phyloP scores from a whole-genome alignment of 2,329 filamentous ascomycete species.

The Acephala macrosclerotiorum region DNA sequence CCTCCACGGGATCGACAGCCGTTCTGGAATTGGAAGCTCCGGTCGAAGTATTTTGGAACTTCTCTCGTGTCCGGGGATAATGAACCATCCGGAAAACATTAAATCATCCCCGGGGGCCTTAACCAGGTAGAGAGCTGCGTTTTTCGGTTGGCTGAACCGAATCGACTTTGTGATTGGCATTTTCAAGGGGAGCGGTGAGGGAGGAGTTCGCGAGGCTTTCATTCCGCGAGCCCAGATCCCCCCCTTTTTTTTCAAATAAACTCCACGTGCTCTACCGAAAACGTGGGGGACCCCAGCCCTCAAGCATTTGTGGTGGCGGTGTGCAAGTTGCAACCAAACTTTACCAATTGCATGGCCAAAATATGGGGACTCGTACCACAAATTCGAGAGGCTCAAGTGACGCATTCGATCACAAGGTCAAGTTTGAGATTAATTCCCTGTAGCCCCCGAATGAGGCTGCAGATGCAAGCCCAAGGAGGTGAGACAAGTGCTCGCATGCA shows the following conservation, averaged over 20 bases:
- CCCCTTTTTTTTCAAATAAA: background rate
- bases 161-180: background rate
- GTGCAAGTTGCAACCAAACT: background rate
- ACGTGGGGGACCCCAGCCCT: background rate
- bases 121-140: background rate
- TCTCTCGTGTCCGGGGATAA: background rate
- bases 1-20: background rate
- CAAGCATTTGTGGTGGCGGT: conserved; percentile 5
- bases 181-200: background rate
- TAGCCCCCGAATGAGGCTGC: background rate
- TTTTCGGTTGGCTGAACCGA: background rate
- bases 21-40: background rate
- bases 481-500: conserved; percentile 4
- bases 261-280: conserved; percentile 2
- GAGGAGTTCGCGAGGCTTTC: background rate
- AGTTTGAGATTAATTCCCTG: conserved; percentile 2
- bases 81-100: conserved; percentile 2
- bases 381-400: background rate
- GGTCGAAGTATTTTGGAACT: background rate
- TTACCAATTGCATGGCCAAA: background rate
- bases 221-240: background rate
- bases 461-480: background rate
- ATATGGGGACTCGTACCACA: background rate
- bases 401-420: conserved; percentile 3
- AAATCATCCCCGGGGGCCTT: background rate